Percentiles rank a stretch among this genome's conserved stretches.
These are phyloP conservation scores for Leishmania martiniquensis DNA, from an alignment of 208 protist genomes.

Conservation along the genomic window DNA sequence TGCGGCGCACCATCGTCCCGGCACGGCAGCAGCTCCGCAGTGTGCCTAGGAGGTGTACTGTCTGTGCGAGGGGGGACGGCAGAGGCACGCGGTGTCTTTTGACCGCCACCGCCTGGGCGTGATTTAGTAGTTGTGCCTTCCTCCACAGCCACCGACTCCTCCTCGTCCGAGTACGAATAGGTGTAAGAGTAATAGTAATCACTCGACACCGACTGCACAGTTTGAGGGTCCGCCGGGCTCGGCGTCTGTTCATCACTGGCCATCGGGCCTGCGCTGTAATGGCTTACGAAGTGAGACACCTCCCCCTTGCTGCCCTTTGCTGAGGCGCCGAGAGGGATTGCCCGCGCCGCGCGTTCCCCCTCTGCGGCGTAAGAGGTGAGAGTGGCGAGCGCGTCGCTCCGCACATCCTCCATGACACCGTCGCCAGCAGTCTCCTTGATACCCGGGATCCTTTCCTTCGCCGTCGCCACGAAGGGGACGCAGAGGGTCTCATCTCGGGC, in stretches of 20 bases:
- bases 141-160: background rate
- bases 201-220: background rate
- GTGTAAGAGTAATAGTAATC: slow-evolving; percentile 29
- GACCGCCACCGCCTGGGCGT: background rate
- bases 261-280: background rate
- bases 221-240: background rate
- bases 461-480: background rate
- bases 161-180: slow-evolving; percentile 17
- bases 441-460: background rate
- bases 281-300: background rate
- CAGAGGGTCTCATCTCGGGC: background rate
- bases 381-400: slow-evolving; percentile 8
- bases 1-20: no score
- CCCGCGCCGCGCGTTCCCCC: background rate
- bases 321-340: background rate
- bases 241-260: background rate
- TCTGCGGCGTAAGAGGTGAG: background rate
- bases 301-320: background rate
- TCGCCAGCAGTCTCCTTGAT: background rate
- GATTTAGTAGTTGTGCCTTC: background rate
- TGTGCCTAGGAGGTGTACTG: background rate
- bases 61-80: background rate
- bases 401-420: slow-evolving; percentile 22
- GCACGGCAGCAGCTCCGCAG: no score
- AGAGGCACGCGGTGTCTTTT: background rate